phyloP scores from a whole-genome alignment of 345 rosid genomes.

The Durio zibethinus region DNA sequence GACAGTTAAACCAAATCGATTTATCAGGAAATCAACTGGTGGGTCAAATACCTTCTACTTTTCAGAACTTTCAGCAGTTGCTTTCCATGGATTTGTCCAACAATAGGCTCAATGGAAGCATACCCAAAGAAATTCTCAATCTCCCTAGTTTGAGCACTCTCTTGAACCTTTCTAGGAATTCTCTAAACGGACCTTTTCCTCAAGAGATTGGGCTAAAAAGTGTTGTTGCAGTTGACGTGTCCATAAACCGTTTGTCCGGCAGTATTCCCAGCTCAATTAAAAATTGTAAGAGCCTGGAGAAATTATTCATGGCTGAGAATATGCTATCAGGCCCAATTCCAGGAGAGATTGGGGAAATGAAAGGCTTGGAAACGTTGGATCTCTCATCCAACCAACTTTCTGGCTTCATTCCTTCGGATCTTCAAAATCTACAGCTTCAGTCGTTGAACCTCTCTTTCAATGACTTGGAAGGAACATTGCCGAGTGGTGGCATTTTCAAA shows the following conservation, averaged over 20 bases:
- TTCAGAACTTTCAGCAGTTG: conserved; percentile 35
- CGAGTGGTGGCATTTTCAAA: conserved; percentile 29
- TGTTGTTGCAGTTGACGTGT: conserved; percentile 42
- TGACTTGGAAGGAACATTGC: conserved; percentile 41
- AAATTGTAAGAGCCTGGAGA: conserved; percentile 47
- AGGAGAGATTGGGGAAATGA: conserved; percentile 27
- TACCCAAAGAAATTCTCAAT: conserved; percentile 40
- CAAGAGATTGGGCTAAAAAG: conserved; percentile 32
- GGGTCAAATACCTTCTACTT: conserved; percentile 38
- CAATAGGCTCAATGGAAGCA: conserved; percentile 45
- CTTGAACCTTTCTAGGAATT: conserved; percentile 42
- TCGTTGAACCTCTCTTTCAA: conserved; percentile 50
- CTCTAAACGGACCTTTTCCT: conserved; percentile 34
- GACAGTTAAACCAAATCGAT: conserved; percentile 34
- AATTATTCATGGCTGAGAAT: conserved; percentile 38
- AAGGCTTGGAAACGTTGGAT: conserved; percentile 42
- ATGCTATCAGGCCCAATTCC: conserved; percentile 40
- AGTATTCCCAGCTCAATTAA: conserved; percentile 37
- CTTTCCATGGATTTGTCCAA: conserved; percentile 45
- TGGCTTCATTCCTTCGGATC: conserved; percentile 39
- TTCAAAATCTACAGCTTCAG: conserved; percentile 32
- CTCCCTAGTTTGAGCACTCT: conserved; percentile 34
- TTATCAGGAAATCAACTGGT: conserved; percentile 39
- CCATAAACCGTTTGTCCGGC: conserved; percentile 39
- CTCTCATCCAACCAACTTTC: conserved; percentile 46